Conservation (phyloP, 176 grass and related monocot species). For the Aegilops bicornis region DNA sequence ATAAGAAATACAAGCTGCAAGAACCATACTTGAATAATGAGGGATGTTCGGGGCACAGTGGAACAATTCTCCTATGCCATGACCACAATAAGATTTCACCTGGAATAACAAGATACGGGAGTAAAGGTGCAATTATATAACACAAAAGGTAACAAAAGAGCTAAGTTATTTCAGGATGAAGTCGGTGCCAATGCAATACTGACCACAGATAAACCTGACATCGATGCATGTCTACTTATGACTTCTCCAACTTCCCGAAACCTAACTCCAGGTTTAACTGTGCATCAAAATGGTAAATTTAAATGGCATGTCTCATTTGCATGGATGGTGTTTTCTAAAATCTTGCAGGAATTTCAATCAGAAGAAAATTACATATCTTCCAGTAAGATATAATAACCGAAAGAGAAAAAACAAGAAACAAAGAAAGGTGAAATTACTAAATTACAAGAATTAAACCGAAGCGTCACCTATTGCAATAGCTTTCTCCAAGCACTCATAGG, state of each 20-base stretch:
- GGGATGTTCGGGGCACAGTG: conserved; percentile 96
- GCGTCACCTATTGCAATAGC: conserved; percentile 91
- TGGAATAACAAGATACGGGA: conserved; percentile 32
- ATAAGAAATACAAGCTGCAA: conserved; percentile 22
- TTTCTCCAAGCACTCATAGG: conserved; percentile 96
- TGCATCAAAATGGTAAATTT: conserved; percentile 5
- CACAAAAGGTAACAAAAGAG: background rate
- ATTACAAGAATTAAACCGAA: conserved; percentile 2
- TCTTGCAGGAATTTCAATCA: conserved; percentile 12
- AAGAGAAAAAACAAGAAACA: background rate
- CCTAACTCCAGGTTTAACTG: conserved; percentile 98
- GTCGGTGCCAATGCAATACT: conserved; percentile 26
- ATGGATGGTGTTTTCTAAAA: conserved; percentile 2
- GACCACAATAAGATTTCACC: conserved; percentile 98
- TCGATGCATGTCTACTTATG: conserved; percentile 83
- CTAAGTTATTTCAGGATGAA: background rate
- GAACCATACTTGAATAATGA: conserved; percentile 85
- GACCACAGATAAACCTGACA: conserved; percentile 94
- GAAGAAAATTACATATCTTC: background rate
- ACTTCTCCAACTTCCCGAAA: conserved; percentile 95
- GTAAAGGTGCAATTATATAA: conserved; percentile 14
- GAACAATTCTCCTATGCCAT: conserved; percentile 96
- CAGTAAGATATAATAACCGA: background rate
- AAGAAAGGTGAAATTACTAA: conserved; percentile 27
- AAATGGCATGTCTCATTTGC: conserved; percentile 18